Percentiles rank a stretch among this genome's conserved stretches.
phyloP scores from a whole-genome alignment of 345 rosid genomes.

The Gossypium arboreum region DNA sequence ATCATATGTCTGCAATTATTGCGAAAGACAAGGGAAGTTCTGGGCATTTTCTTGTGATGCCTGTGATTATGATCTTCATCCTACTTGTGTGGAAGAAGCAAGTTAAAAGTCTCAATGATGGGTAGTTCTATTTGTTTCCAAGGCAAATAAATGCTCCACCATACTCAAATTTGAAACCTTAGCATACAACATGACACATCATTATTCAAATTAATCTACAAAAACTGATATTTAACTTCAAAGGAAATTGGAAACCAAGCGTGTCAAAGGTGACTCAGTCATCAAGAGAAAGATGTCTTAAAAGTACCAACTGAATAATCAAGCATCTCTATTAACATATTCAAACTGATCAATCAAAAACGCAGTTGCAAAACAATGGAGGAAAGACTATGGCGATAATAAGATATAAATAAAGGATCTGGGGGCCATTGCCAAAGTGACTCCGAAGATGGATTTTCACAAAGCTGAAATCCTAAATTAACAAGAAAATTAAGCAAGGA shows the following conservation, averaged over 20 bases:
- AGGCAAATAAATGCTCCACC: not conserved
- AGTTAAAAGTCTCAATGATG: not conserved
- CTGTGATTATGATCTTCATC: conserved; percentile 81
- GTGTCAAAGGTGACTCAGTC: not conserved
- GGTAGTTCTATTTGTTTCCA: not conserved
- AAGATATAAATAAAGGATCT: too few species aligned
- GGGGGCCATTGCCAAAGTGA: too few species aligned
- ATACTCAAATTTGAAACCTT: not conserved
- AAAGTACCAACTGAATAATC: not conserved
- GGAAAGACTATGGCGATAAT: not conserved
- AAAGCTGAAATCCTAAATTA: not conserved
- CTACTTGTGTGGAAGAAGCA: conserved; percentile 48
- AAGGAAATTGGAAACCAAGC: not conserved
- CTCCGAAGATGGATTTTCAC: too few species aligned
- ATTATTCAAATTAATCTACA: not conserved
- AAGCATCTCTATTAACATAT: too few species aligned
- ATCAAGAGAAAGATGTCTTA: too few species aligned
- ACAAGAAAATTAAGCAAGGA: not conserved
- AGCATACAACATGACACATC: not conserved
- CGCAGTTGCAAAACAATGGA: not conserved
- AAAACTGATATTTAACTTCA: not conserved
- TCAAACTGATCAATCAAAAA: too few species aligned
- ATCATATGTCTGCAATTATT: conserved; percentile 62
- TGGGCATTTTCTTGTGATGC: conserved; percentile 76
- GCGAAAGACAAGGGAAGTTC: conserved; percentile 59